phyloP scores from a whole-genome alignment of 2,329 filamentous ascomycete genomes.

The Chaetothyriales sp. region DNA sequence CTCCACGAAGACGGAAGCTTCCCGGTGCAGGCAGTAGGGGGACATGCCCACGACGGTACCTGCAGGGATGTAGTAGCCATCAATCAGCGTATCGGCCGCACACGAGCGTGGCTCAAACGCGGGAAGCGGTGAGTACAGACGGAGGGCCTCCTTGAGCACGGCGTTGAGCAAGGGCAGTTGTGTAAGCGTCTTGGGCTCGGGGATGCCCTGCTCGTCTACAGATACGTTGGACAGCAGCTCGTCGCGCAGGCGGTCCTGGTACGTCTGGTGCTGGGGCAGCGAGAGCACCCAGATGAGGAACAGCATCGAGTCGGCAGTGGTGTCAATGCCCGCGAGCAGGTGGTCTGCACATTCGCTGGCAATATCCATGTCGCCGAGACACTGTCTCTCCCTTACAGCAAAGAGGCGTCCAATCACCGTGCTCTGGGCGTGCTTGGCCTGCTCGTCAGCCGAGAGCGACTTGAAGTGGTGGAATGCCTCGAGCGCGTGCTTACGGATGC shows the following conservation, averaged over 20 bases:
- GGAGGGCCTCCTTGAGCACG: constrained; percentile 35
- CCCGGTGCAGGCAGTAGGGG: constrained; percentile 25
- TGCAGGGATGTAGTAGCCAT: constrained; percentile 21
- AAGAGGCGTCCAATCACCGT: constrained; percentile 16
- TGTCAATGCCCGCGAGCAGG: constrained; percentile 38
- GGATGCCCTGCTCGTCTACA: constrained; percentile 20
- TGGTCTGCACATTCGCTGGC: constrained; percentile 41
- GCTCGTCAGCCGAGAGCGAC: constrained; percentile 17
- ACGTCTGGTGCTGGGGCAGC: constrained; percentile 25
- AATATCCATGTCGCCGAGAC: constrained; percentile 31
- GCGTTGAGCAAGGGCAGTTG: constrained; percentile 32
- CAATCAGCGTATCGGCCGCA: constrained; percentile 21
- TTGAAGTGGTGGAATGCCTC: constrained; percentile 21
- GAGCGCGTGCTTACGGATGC: constrained; percentile 32
- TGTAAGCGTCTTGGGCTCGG: constrained; percentile 24
- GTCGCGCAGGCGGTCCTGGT: constrained; percentile 30
- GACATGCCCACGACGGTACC: constrained; percentile 21
- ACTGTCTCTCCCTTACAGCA: constrained; percentile 13
- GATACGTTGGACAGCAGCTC: constrained; percentile 26
- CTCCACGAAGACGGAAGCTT: constrained; percentile 30
- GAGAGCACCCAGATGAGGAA: constrained; percentile 38
- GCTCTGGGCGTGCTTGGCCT: constrained; percentile 11
- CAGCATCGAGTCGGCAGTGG: constrained; percentile 37
- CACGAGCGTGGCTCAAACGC: constrained; percentile 32
- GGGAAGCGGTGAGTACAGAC: constrained; percentile 36